phyloP scores from a whole-genome alignment of 805 yeast genomes.

The Metschnikowia chrysomelidarum region DNA sequence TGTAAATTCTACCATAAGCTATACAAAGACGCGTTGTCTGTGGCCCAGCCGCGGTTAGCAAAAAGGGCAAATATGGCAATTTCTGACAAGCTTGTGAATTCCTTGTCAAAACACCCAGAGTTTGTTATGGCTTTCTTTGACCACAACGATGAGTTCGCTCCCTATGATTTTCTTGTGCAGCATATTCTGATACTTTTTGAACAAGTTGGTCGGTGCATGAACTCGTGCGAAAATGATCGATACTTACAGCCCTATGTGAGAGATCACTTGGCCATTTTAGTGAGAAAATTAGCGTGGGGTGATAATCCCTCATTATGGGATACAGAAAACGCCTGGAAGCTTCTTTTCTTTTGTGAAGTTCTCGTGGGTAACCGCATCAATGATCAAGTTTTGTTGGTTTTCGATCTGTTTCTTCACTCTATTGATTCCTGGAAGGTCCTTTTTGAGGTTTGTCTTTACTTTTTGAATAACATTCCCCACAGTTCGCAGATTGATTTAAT shows the following conservation, averaged over 20 bases:
- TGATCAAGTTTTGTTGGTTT: constrained; percentile 9
- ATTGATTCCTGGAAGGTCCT: constrained; percentile 13
- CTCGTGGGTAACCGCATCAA: constrained; percentile 8
- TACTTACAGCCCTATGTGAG: constrained; percentile 6
- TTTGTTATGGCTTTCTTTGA: constrained; percentile 11
- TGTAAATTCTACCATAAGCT: constrained; percentile 12
- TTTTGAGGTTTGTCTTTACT: constrained; percentile 10
- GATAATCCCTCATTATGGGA: constrained; percentile 5
- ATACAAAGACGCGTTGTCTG: constrained; percentile 5
- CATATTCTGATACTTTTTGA: constrained; percentile 5
- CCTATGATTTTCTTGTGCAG: constrained; percentile 9
- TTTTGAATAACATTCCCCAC: constrained; percentile 11
- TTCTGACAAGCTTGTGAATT: constrained; percentile 7
- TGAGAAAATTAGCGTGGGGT: constrained; percentile 9
- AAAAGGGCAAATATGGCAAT: constrained; percentile 6
- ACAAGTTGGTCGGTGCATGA: constrained; percentile 9
- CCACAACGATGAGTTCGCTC: constrained; percentile 8
- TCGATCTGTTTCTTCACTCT: constrained; percentile 12
- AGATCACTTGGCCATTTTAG: constrained; percentile 3
- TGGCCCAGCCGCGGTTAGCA: constrained; percentile 4
- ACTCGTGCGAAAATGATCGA: constrained; percentile 7
- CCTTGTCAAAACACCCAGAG: constrained; percentile 4
- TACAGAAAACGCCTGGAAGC: constrained; percentile 12
- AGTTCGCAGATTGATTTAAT: constrained; percentile 11
- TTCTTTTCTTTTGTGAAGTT: constrained; percentile 11